Evolutionary conservation across 176 grass and related monocot species (phyloP).

Genomic region (Melocanna baccifera): DNA sequence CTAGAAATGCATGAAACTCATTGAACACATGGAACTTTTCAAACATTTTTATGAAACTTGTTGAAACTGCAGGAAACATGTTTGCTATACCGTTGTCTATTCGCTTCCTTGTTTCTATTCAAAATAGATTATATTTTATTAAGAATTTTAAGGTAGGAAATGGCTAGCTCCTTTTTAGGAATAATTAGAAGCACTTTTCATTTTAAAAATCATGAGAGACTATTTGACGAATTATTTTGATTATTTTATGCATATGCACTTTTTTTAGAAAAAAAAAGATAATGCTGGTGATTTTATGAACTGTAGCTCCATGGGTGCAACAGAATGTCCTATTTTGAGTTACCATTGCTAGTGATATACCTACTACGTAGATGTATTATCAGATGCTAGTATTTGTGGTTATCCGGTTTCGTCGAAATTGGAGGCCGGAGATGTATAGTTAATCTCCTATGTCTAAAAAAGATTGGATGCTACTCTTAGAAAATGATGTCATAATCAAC

Average conservation of each 20-base stretch:
- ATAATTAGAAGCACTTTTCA: neutral
- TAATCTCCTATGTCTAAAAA: too few species aligned
- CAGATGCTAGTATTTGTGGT: neutral
- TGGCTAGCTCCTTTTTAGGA: neutral
- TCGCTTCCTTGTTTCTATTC: neutral
- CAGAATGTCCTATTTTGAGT: neutral
- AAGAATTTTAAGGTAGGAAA: neutral
- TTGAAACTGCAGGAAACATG: too few species aligned
- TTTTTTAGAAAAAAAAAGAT: too few species aligned
- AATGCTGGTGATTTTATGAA: neutral
- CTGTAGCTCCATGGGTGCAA: neutral
- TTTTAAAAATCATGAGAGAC: neutral
- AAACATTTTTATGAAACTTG: too few species aligned
- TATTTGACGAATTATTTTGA: neutral
- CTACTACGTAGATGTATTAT: neutral
- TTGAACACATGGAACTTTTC: too few species aligned
- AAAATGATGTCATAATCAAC: neutral
- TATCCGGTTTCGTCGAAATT: too few species aligned
- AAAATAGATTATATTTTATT: neutral
- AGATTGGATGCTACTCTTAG: neutral
- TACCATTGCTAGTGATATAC: too few species aligned
- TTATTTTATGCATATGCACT: neutral
- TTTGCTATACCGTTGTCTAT: too few species aligned
- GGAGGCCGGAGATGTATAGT: too few species aligned
- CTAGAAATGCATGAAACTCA: too few species aligned